Evolutionary conservation across 331 rosid species (phyloP).

Genomic region (Stylosanthes scabra): DNA sequence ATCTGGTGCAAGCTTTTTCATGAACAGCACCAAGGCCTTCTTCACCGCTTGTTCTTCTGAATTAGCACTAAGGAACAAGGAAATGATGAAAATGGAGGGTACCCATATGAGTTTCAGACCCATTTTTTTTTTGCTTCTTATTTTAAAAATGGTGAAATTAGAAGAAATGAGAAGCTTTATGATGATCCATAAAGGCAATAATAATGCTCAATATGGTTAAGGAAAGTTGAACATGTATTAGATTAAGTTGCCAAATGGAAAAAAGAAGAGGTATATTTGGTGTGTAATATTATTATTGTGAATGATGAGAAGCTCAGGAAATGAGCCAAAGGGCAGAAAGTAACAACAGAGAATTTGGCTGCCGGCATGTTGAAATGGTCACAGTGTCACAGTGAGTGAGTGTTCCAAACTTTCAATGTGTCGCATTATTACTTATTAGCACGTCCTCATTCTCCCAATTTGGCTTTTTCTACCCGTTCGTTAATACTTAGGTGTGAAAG

Average conservation of each 20-base stretch:
- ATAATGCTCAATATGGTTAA: not conserved
- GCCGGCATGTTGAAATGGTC: conserved; percentile 69
- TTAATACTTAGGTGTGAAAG: not conserved
- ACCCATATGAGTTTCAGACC: conserved; percentile 45
- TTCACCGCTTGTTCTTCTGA: conserved; percentile 55
- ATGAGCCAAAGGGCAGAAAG: conserved; percentile 50
- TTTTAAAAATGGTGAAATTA: conserved; percentile 9
- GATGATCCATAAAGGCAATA: conserved; percentile 11
- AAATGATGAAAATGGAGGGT: conserved; percentile 35
- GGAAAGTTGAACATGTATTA: not conserved
- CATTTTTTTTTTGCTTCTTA: conserved; percentile 42
- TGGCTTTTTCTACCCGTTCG: conserved; percentile 26
- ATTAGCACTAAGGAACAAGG: conserved; percentile 36
- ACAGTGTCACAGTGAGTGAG: not conserved
- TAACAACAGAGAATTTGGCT: conserved; percentile 1
- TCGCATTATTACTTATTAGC: not conserved
- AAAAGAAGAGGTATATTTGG: not conserved
- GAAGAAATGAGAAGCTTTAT: not conserved
- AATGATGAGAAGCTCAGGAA: conserved; percentile 12
- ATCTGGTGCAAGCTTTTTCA: conserved; percentile 60
- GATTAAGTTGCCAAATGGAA: conserved; percentile 52
- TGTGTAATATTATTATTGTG: conserved; percentile 19
- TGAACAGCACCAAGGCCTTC: conserved; percentile 54
- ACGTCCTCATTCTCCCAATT: conserved; percentile 34
- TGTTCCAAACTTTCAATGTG: not conserved